phyloP scores from a whole-genome alignment of 306 rosid genomes.

The Acacia melanoxylon region DNA sequence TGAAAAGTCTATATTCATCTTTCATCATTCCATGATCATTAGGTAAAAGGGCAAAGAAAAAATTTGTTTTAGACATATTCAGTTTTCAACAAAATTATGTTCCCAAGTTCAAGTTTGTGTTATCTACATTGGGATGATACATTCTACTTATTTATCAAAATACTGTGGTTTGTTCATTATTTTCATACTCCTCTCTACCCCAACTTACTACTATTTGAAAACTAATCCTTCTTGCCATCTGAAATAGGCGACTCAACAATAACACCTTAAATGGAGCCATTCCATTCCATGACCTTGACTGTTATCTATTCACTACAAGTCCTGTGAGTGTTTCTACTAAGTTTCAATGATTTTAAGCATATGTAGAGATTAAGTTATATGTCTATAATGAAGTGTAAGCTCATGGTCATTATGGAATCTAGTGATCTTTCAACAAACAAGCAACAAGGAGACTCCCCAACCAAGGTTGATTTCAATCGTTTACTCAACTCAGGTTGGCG shows the following conservation, averaged over 20 bases:
- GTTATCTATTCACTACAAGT: conserved; percentile 44
- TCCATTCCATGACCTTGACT: conserved; percentile 52
- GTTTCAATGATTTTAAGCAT: background rate
- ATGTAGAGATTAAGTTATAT: background rate
- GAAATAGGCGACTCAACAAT: conserved; percentile 75
- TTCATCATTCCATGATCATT: background rate
- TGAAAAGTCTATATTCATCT: background rate
- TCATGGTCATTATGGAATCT: conserved; percentile 30
- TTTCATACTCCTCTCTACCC: background rate
- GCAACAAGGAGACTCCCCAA: conserved; percentile 55
- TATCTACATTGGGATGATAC: background rate
- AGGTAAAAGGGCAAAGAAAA: background rate
- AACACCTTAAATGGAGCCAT: conserved; percentile 53
- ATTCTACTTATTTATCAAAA: background rate
- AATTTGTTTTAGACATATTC: too few species aligned
- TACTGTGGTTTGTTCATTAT: background rate
- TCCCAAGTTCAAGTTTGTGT: background rate
- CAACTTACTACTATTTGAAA: background rate
- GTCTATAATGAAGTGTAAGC: background rate
- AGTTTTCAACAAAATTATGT: background rate
- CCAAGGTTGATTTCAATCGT: too few species aligned
- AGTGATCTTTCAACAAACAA: conserved; percentile 67
- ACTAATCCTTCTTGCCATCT: conserved; percentile 22
- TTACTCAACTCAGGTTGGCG: conserved; percentile 66
- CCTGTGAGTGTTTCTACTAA: conserved; percentile 51